A percentile compares a stretch with the other conserved stretches of the same genome.
Evolutionary conservation across 257 asterid genomes (phyloP).

Genomic region (Handroanthus guayacan): DNA sequence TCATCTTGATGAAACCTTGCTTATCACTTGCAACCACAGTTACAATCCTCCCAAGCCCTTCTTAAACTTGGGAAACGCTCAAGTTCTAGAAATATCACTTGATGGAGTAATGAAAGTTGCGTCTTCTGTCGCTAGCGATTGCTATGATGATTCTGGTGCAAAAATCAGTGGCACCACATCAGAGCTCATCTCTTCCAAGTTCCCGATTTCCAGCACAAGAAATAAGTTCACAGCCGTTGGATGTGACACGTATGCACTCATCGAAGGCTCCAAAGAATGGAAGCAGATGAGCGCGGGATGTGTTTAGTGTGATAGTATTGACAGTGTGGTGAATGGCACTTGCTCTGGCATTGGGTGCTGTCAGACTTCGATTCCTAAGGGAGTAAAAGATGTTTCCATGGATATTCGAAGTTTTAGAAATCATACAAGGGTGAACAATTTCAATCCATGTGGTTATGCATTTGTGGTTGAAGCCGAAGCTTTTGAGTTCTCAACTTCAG

Average conservation of each 20-base stretch:
- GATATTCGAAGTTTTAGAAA: conserved; percentile 30
- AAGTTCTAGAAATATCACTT: conserved; percentile 33
- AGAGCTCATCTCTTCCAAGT: conserved; percentile 9
- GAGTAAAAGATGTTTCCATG: conserved; percentile 17
- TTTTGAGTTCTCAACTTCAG: conserved; percentile 34
- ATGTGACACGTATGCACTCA: conserved; percentile 41
- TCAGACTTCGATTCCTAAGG: conserved; percentile 39
- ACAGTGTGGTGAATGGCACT: conserved; percentile 5
- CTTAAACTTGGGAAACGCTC: conserved; percentile 26
- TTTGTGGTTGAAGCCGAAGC: conserved; percentile 39
- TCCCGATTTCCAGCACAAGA: conserved; percentile 26
- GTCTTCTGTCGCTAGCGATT: conserved; percentile 33
- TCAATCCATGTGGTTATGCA: conserved; percentile 47
- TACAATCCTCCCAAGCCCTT: conserved; percentile 41
- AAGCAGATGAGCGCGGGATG: conserved; percentile 33
- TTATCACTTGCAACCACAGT: conserved; percentile 39
- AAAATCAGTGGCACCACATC: not conserved
- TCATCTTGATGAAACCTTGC: conserved; percentile 30
- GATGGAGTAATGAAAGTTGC: conserved; percentile 35
- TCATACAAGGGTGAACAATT: conserved; percentile 19
- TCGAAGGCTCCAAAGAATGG: conserved; percentile 12
- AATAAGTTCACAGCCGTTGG: conserved; percentile 41
- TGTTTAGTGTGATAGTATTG: conserved; percentile 34
- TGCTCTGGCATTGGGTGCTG: conserved; percentile 52
- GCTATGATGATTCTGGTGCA: conserved; percentile 28